Evolutionary conservation across 345 rosid species (phyloP).

Genomic region (Excoecaria cochinchinensis): DNA sequence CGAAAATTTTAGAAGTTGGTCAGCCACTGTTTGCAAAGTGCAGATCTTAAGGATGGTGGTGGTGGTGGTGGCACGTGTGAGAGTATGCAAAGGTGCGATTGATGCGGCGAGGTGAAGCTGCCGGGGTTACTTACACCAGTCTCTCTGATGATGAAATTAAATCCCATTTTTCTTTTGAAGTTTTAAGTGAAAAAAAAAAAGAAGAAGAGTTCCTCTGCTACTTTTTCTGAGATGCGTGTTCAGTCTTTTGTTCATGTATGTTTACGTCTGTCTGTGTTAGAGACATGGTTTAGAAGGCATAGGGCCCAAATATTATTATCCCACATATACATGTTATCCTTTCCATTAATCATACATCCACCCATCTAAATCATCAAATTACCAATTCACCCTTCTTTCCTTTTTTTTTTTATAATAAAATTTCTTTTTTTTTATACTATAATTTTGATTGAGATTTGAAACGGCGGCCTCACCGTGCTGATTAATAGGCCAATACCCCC

Average conservation of each 20-base stretch:
- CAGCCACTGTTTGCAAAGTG: not conserved
- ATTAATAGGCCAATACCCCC: too few species aligned
- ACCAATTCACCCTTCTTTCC: not conserved
- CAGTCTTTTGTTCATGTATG: not conserved
- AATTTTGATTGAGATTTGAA: too few species aligned
- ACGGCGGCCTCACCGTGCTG: too few species aligned
- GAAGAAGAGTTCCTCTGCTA: not conserved
- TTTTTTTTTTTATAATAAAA: too few species aligned
- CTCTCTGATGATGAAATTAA: not conserved
- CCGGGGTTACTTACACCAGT: not conserved
- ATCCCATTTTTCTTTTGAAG: not conserved
- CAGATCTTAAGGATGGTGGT: not conserved
- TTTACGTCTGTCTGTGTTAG: not conserved
- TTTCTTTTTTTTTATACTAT: not conserved
- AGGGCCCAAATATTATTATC: not conserved
- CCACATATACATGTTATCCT: not conserved
- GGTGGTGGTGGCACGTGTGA: not conserved
- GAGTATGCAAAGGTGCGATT: not conserved
- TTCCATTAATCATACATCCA: not conserved
- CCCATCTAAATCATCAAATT: not conserved
- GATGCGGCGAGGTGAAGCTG: constrained; percentile 39
- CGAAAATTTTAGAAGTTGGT: not conserved
- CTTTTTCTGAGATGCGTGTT: not conserved
- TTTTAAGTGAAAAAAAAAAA: too few species aligned
- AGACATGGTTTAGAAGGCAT: too few species aligned